Evolutionary conservation across 163 green algal genomes (phyloP).

Genomic region (Chlamydomonas reinhardtii): DNA sequence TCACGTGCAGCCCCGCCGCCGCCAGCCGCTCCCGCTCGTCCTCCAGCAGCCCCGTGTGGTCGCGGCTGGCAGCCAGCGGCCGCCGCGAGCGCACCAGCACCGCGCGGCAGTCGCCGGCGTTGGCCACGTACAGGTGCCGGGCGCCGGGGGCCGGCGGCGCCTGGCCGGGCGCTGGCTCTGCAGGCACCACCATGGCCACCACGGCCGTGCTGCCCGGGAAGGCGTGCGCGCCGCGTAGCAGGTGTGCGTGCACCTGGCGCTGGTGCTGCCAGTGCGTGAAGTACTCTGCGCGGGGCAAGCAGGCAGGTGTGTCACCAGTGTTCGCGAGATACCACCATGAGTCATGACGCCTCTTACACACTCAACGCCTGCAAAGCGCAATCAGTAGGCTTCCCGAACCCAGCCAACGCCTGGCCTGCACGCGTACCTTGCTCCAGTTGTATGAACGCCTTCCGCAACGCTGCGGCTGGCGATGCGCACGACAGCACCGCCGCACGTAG

Average conservation of each 20-base stretch:
- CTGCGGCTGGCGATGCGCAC: slow-evolving; percentile 41
- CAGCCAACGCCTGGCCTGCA: too few relatives aligned
- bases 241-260: slow-evolving; percentile 52
- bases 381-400: too few relatives aligned
- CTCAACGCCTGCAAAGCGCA: too few relatives aligned
- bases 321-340: too few relatives aligned
- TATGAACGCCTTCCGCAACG: slow-evolving; percentile 61
- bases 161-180: too few relatives aligned
- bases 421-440: slow-evolving; percentile 54
- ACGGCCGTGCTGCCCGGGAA: slow-evolving; percentile 87
- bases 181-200: slow-evolving; percentile 69
- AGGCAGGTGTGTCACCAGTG: neutral
- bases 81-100: slow-evolving; percentile 79
- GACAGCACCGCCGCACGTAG: slow-evolving; percentile 11
- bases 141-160: too few relatives aligned
- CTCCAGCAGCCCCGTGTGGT: slow-evolving; percentile 76
- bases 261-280: slow-evolving; percentile 37
- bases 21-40: slow-evolving; percentile 81
- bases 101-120: slow-evolving; percentile 92
- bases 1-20: slow-evolving; percentile 69
- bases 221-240: slow-evolving; percentile 27
- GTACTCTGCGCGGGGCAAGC: slow-evolving; percentile 16
- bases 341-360: too few relatives aligned
- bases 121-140: slow-evolving; percentile 81
- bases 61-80: slow-evolving; percentile 69